Percentiles rank a stretch among this genome's conserved stretches.
Conservation (phyloP, 306 rosid genomes). For the Ochetophila trinervis region DNA sequence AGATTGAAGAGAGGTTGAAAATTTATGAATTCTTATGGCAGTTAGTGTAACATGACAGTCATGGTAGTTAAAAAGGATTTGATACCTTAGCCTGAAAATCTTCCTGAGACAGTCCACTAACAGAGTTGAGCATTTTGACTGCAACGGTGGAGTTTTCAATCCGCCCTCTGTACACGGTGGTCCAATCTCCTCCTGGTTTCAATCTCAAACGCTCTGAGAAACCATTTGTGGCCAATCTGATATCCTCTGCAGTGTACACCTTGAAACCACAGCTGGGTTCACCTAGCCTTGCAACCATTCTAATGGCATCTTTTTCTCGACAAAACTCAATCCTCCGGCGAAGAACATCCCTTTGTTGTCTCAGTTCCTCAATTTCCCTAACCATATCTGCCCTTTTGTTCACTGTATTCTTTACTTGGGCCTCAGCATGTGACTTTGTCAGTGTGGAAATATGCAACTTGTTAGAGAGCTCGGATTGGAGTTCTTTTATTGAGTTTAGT, state of each 20-base stretch:
- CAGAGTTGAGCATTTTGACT: constrained; percentile 46
- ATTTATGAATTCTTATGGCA: background rate
- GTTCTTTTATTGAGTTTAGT: constrained; percentile 48
- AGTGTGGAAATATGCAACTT: constrained; percentile 46
- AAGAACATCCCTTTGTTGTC: constrained; percentile 68
- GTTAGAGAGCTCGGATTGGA: constrained; percentile 64
- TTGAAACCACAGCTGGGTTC: constrained; percentile 38
- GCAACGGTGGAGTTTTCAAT: constrained; percentile 57
- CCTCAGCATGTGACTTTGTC: constrained; percentile 39
- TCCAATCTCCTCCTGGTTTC: constrained; percentile 50
- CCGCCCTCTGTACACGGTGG: constrained; percentile 53
- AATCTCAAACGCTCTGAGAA: constrained; percentile 60
- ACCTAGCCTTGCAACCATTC: constrained; percentile 48
- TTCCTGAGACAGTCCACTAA: constrained; percentile 25
- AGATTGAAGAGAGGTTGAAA: background rate
- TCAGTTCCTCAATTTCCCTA: constrained; percentile 59
- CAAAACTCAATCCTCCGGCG: constrained; percentile 79
- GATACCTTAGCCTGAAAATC: constrained; percentile 65
- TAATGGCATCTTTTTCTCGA: constrained; percentile 70
- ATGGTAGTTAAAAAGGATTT: background rate
- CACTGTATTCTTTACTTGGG: constrained; percentile 53
- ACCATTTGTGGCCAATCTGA: constrained; percentile 64
- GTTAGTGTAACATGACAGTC: background rate
- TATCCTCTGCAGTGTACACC: constrained; percentile 57
- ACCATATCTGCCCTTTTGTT: constrained; percentile 43